These are phyloP conservation scores for Haplosporangium sp. DNA, from an alignment of 371 early-diverging fungal species.

Conservation along the genomic window DNA sequence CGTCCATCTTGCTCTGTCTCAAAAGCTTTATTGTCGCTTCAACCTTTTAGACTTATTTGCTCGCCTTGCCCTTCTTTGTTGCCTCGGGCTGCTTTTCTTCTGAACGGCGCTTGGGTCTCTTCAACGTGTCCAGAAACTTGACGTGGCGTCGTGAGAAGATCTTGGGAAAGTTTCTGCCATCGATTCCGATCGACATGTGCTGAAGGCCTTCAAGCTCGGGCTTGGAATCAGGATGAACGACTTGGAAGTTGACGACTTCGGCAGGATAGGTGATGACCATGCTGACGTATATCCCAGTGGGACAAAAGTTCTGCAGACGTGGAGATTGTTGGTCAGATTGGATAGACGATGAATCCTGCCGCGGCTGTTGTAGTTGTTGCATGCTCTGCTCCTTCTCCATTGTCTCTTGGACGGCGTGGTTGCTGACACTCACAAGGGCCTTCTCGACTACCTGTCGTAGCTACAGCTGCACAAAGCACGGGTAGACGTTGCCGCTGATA, in stretches of 20 bases:
- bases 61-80: too few relatives aligned
- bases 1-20: too few relatives aligned
- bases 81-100: too few relatives aligned
- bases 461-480: slow-evolving; percentile 7
- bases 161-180: slow-evolving; percentile 4
- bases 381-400: slow-evolving; percentile 8
- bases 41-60: not conserved
- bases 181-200: slow-evolving; percentile 2
- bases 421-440: slow-evolving; percentile 9
- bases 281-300: slow-evolving; percentile 14
- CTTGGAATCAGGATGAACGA: slow-evolving; percentile 12
- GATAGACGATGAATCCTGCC: not conserved
- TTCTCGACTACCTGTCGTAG: slow-evolving; percentile 18
- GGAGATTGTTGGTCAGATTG: slow-evolving; percentile 7
- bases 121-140: slow-evolving; percentile 1
- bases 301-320: slow-evolving; percentile 10
- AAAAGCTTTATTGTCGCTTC: too few relatives aligned
- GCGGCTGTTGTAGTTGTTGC: not conserved
- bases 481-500: slow-evolving; percentile 1
- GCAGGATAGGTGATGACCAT: slow-evolving; percentile 25
- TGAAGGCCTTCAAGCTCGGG: slow-evolving; percentile 9
- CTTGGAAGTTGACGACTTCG: slow-evolving; percentile 17
- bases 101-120: too few relatives aligned
- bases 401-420: slow-evolving; percentile 1
- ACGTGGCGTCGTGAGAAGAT: not conserved